Base-by-base conservation (phyloP, 2,329 filamentous ascomycete species). In the Venturia carpophila region DNA sequence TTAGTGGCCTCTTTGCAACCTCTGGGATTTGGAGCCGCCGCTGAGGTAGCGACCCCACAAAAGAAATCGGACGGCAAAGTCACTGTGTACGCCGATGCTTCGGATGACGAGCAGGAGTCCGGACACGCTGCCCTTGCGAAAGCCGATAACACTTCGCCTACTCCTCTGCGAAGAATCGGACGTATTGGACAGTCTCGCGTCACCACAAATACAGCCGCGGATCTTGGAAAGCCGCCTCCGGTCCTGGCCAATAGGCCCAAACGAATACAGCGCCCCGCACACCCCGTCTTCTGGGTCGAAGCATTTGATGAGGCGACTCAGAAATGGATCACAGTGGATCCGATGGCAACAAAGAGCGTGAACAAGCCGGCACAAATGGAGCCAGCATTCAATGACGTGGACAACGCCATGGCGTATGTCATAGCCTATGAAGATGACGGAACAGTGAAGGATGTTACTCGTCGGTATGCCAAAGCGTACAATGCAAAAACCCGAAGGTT, bases 241-340 rank as follows among this genome's bases (percentile, higher is more conserved):
- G n/a, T 9, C 11, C 19, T 71, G 73, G 68, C 68, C 70, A 56
- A 47, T 7, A 65, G 13, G 11, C 2, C 21, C 15, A 37, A 37
- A 42, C 41, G 42, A 43, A 27, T 66, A 70, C 71, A 66, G 34
- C 90, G 93, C 71, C 92, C 91, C 0, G 75, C 84, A 0, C 90
- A 88, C 71, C 94, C 94, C 0, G 82, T 97, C 3, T 97, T 92
- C 73, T 99, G 94, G 94, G 88, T 97, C 0, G 94, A 99, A 76
- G 87, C 91, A 3, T 90, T 96, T 68, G 92, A 97, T 68, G 80
- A 86, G 64, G 89, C 89, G 0, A 85, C 91, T 68, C 90, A 97
- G 73, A 96, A 91, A 78, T 99, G 94, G 94, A 84, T 96, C 65
- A 84, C 91, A 0, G 85, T 94, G 45, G 94, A 99, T 73, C 86